phyloP scores from a whole-genome alignment of 2,329 filamentous ascomycete species.

The Aspergillus sp. region DNA sequence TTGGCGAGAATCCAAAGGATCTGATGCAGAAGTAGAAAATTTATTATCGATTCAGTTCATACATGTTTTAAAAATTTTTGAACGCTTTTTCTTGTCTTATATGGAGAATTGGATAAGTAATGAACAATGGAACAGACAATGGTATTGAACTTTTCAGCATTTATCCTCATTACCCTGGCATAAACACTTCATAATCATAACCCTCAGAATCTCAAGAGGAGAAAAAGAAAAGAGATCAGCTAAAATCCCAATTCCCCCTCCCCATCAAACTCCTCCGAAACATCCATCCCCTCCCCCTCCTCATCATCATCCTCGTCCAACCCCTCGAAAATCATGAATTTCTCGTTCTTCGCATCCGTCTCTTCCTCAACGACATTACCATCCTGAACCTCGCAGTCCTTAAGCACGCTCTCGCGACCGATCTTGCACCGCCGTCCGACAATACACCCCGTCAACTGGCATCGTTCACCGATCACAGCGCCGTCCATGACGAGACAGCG shows the following conservation, averaged over 20 bases:
- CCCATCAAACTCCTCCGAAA: slow-evolving; percentile 22
- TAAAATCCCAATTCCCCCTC: slow-evolving; percentile 16
- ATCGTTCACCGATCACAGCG: slow-evolving; percentile 74
- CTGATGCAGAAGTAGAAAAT: too few relatives aligned
- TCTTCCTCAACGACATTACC: slow-evolving; percentile 73
- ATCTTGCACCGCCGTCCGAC: slow-evolving; percentile 74
- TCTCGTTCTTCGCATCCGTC: slow-evolving; percentile 57
- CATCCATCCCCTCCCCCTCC: slow-evolving; percentile 28
- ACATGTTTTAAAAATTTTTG: background rate
- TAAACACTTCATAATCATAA: slow-evolving; percentile 25
- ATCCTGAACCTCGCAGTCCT: slow-evolving; percentile 88
- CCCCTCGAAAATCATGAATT: slow-evolving; percentile 51
- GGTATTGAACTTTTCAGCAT: background rate
- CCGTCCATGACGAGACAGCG: slow-evolving; percentile 91
- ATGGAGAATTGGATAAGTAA: background rate
- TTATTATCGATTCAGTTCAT: too few relatives aligned
- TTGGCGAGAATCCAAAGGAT: too few relatives aligned
- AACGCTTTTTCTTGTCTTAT: background rate
- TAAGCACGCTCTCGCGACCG: slow-evolving; percentile 73
- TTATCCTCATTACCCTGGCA: background rate
- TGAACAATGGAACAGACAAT: background rate
- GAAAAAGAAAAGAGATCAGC: background rate
- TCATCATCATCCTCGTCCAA: slow-evolving; percentile 32
- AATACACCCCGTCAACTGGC: slow-evolving; percentile 80
- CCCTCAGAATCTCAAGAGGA: background rate